Base-by-base conservation (phyloP, 805 yeast genomes). In the Metschnikowia corniflorae region DNA sequence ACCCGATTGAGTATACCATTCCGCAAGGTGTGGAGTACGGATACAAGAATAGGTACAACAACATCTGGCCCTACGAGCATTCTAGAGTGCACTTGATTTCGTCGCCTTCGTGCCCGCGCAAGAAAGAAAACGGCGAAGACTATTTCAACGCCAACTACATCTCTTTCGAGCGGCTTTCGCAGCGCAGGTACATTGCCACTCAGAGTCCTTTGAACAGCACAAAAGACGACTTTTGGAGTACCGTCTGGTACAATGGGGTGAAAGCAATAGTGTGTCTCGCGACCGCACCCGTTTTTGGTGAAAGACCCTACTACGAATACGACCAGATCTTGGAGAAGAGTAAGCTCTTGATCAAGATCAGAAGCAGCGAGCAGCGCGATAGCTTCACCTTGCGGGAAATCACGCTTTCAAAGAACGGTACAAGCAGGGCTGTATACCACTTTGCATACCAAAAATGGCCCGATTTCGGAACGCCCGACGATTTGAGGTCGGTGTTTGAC, bases 41-140 rank as follows among this genome's bases (percentile, higher is more conserved):
- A 17, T 59, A 72, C 35, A 88, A 88, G 53, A 87, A 89, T 58
- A 64, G 97, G 42, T 89, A 89, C 65, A 83, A 85, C 51, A 95
- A 89, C 57, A 85, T 89, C 28, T 82, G 84, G 52, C 88, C 95
- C 4, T 89, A 77, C 59, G 94, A 86, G 54, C 91, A 85, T 51
- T 75, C 94, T 4, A 68, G 96, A 40, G 96, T 91, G 9, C 75
- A 75, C 41, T 63, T 86, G 21, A 46, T 46, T 20, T 45, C 46
- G 17, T 44, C 54, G 5, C 56, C 55, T 6, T 47, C 50, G 13
- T 36, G 43, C 16, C n/a, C 42, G 2, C 25, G 24, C 9, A 43
- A 24, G 27, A 30, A 44, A 9, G 51, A 47, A 9, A 42, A 37
- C 2, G 41, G 38, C 13, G 69, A 65, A 42, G 74, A 70, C 41